A percentile compares a stretch with the other conserved stretches of the same genome.
Conservation (phyloP, 2,329 filamentous ascomycete species). For the Sarocladium strictum region DNA sequence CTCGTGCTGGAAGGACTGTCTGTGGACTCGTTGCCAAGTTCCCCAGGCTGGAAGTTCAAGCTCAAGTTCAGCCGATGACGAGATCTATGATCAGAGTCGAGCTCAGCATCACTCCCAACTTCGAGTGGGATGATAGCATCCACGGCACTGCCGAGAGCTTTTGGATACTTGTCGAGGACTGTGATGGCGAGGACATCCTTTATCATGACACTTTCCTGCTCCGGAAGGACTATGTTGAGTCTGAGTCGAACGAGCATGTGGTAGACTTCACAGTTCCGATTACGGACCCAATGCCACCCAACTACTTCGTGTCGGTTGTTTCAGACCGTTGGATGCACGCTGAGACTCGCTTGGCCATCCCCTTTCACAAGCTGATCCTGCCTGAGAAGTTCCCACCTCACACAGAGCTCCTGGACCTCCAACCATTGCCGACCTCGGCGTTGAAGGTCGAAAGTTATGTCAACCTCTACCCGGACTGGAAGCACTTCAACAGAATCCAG, state of each 20-base stretch:
- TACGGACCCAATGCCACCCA: conserved; percentile 94
- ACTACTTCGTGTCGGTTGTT: conserved; percentile 94
- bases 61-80: conserved; percentile 90
- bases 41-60: conserved; percentile 85
- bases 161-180: conserved; percentile 97
- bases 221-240: conserved; percentile 78
- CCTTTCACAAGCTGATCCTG: conserved; percentile 89
- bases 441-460: conserved; percentile 81
- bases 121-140: conserved; percentile 87
- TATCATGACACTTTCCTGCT: conserved; percentile 93
- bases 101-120: conserved; percentile 86
- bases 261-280: conserved; percentile 96
- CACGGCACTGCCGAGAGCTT: conserved; percentile 89
- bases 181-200: conserved; percentile 91
- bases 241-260: conserved; percentile 86
- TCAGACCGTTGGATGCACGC: conserved; percentile 99
- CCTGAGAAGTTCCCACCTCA: conserved; percentile 95
- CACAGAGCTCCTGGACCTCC: conserved; percentile 85
- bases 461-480: conserved; percentile 75
- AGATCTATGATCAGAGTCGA: conserved; percentile 88
- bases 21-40: conserved; percentile 88
- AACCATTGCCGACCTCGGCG: conserved; percentile 82
- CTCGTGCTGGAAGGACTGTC: conserved; percentile 78
- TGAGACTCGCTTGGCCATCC: conserved; percentile 86
- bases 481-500: conserved; percentile 93